phyloP scores from a whole-genome alignment of 805 yeast genomes.

The Metschnikowia borealis region DNA sequence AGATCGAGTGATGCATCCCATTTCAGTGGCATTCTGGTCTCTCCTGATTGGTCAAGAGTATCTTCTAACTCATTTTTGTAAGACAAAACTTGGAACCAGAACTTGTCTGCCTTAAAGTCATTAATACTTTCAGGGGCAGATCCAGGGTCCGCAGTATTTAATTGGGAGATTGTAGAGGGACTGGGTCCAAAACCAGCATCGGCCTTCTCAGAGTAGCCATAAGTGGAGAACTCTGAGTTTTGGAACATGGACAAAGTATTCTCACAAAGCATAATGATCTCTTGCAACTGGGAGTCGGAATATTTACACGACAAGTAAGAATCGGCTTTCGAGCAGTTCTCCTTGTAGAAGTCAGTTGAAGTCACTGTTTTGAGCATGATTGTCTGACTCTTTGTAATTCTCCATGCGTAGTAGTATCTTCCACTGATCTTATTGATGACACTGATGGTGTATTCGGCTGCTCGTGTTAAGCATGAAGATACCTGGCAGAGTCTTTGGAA shows the following conservation, averaged over 20 bases:
- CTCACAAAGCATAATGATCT: conserved; percentile 19
- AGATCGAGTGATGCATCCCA: not conserved
- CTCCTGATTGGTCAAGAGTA: not conserved
- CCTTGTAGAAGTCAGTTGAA: conserved; percentile 29
- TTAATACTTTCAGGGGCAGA: conserved; percentile 11
- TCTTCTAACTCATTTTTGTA: conserved; percentile 21
- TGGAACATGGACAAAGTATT: conserved; percentile 12
- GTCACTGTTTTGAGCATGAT: conserved; percentile 36
- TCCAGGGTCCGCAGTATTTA: conserved; percentile 1
- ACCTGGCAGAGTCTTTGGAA: conserved; percentile 14
- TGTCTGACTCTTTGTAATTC: conserved; percentile 56
- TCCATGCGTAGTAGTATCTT: conserved; percentile 65
- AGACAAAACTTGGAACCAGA: conserved; percentile 34
- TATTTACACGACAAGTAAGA: conserved; percentile 15
- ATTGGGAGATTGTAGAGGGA: not conserved
- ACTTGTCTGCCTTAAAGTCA: conserved; percentile 29
- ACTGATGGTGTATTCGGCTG: conserved; percentile 22
- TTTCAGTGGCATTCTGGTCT: not conserved
- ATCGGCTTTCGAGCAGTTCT: conserved; percentile 15
- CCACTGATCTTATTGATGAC: conserved; percentile 43
- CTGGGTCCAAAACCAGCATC: conserved; percentile 7
- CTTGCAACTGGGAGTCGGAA: conserved; percentile 23
- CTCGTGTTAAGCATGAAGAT: conserved; percentile 18
- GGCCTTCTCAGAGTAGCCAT: conserved; percentile 12
- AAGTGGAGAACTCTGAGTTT: conserved; percentile 11